Conservation (phyloP, 495 filamentous ascomycete species). For the Apiosordaria backusii region DNA sequence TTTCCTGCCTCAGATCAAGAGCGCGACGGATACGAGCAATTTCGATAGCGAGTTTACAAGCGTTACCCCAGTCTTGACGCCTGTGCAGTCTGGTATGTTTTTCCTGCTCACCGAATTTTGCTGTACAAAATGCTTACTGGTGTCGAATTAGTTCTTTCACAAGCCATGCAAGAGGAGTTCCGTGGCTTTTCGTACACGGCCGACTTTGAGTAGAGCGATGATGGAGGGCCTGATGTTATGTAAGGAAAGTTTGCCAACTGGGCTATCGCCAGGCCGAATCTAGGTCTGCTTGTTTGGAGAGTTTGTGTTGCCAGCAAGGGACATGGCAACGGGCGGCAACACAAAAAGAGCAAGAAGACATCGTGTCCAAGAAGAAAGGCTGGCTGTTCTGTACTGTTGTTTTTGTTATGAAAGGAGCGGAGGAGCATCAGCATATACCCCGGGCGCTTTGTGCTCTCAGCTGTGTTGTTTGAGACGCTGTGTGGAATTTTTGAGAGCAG, state of each 20-base stretch:
- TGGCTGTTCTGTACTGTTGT: background rate
- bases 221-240: background rate
- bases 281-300: background rate
- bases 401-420: background rate
- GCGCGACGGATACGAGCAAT: constrained; percentile 95
- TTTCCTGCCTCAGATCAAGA: constrained; percentile 84
- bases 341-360: background rate
- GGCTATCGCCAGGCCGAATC: background rate
- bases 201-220: constrained; percentile 44
- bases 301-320: background rate
- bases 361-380: background rate
- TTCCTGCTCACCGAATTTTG: background rate
- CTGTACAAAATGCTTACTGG: constrained; percentile 16
- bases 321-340: background rate
- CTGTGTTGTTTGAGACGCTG: background rate
- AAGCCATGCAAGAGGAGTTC: constrained; percentile 99
- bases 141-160: constrained; percentile 70
- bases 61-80: constrained; percentile 94
- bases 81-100: constrained; percentile 89
- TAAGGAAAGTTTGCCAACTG: background rate
- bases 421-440: background rate
- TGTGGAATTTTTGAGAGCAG: background rate
- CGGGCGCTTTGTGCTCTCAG: background rate
- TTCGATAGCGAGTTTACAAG: constrained; percentile 99
- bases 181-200: constrained; percentile 89